phyloP scores from a whole-genome alignment of 306 rosid genomes.

The Ormosia emarginata region DNA sequence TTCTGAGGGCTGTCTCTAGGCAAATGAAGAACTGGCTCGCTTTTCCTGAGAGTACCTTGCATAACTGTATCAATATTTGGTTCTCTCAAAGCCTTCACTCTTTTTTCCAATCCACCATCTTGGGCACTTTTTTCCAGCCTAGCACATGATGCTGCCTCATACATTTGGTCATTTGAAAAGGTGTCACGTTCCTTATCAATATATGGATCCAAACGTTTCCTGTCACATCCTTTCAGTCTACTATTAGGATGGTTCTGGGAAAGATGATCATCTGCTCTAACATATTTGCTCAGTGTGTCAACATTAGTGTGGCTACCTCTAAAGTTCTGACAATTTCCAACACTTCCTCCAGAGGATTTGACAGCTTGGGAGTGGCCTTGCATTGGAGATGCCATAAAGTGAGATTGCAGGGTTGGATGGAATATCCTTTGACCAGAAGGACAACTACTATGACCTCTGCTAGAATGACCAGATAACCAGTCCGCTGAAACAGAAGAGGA shows the following conservation, averaged over 20 bases:
- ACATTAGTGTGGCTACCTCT: slow-evolving; percentile 18
- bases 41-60: slow-evolving; percentile 35
- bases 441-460: slow-evolving; percentile 43
- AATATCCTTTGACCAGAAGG: slow-evolving; percentile 45
- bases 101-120: slow-evolving; percentile 36
- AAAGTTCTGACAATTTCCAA: slow-evolving; percentile 36
- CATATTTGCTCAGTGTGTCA: slow-evolving; percentile 31
- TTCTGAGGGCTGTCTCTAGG: slow-evolving; percentile 39
- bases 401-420: slow-evolving; percentile 56
- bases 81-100: slow-evolving; percentile 35
- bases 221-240: slow-evolving; percentile 32
- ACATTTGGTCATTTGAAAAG: slow-evolving; percentile 10
- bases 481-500: slow-evolving; percentile 53
- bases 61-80: slow-evolving; percentile 23
- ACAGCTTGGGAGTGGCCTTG: slow-evolving; percentile 36
- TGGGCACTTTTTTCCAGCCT: slow-evolving; percentile 26
- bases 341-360: slow-evolving; percentile 33
- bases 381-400: slow-evolving; percentile 35
- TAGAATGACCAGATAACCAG: slow-evolving; percentile 48
- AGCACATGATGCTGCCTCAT: slow-evolving; percentile 34
- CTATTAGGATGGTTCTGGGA: slow-evolving; percentile 29
- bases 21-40: slow-evolving; percentile 49
- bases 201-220: slow-evolving; percentile 24
- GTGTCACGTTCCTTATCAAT: slow-evolving; percentile 33
- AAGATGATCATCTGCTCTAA: slow-evolving; percentile 30